Evolutionary conservation across 305 asterid species (phyloP).

Genomic region (Ilex paraguariensis): DNA sequence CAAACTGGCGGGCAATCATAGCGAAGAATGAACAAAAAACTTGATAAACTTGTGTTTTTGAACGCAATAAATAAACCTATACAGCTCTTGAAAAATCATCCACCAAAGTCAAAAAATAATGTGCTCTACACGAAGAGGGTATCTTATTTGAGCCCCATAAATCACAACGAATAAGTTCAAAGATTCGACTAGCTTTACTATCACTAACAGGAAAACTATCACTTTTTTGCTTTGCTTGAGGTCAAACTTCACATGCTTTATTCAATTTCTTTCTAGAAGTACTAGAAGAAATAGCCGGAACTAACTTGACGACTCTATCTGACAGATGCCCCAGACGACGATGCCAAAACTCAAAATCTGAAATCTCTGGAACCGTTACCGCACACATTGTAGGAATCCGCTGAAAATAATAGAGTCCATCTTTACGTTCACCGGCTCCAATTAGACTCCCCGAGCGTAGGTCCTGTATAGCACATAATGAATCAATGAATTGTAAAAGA

Average conservation of each 20-base stretch:
- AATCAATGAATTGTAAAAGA: no score
- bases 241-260: background rate
- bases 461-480: no score
- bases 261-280: background rate
- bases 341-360: background rate
- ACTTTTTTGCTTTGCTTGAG: background rate
- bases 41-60: no score
- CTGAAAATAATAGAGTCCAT: background rate
- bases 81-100: no score
- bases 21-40: no score
- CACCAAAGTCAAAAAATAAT: no score
- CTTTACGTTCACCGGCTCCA: constrained; percentile 1
- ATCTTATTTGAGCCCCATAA: no score
- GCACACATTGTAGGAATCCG: background rate
- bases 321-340: background rate
- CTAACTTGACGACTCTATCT: background rate
- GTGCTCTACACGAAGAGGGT: no score
- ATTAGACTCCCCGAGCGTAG: background rate
- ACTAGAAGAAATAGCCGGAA: background rate
- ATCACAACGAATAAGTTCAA: no score
- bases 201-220: background rate
- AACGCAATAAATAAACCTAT: no score
- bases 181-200: no score
- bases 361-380: background rate
- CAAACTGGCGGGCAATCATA: no score